phyloP scores from a whole-genome alignment of 2,329 filamentous ascomycete genomes.

The Aspergillus sp. region DNA sequence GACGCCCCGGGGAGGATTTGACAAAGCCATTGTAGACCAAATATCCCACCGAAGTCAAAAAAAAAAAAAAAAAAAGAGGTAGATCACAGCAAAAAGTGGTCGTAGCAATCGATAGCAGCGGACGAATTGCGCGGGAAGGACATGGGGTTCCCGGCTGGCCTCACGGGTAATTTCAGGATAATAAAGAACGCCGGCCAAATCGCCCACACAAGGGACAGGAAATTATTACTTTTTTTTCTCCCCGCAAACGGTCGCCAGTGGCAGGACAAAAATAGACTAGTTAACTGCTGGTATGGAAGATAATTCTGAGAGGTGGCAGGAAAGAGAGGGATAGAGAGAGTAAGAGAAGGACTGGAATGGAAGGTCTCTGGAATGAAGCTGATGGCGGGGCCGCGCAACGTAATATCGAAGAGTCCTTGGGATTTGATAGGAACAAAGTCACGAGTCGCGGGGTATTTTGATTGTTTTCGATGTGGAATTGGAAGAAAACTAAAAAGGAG shows the following conservation, averaged over 20 bases:
- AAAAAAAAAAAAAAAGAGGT: too few relatives aligned
- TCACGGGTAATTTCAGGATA: conserved; percentile 8
- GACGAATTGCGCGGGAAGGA: conserved; percentile 22
- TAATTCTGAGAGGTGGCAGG: neutral
- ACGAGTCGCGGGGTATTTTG: neutral
- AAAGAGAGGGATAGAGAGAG: neutral
- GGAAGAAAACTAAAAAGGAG: conserved; percentile 1
- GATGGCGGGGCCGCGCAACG: neutral
- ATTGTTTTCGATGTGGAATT: neutral
- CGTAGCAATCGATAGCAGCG: conserved; percentile 8
- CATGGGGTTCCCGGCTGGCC: conserved; percentile 24
- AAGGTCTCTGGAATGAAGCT: neutral
- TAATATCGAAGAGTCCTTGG: neutral
- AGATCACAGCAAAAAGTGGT: neutral
- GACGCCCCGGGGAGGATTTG: conserved; percentile 29
- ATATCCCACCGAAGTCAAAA: too few relatives aligned
- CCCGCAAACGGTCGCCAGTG: neutral
- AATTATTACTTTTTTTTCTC: neutral
- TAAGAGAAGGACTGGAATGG: neutral
- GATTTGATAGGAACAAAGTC: neutral
- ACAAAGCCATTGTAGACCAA: conserved; percentile 24
- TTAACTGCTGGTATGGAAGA: neutral
- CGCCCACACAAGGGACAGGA: neutral
- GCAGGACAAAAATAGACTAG: neutral
- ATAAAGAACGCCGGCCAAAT: neutral